These are phyloP conservation scores for Diaporthe citriasiana DNA, from an alignment of 2,329 filamentous ascomycete genomes.

Conservation along the genomic window DNA sequence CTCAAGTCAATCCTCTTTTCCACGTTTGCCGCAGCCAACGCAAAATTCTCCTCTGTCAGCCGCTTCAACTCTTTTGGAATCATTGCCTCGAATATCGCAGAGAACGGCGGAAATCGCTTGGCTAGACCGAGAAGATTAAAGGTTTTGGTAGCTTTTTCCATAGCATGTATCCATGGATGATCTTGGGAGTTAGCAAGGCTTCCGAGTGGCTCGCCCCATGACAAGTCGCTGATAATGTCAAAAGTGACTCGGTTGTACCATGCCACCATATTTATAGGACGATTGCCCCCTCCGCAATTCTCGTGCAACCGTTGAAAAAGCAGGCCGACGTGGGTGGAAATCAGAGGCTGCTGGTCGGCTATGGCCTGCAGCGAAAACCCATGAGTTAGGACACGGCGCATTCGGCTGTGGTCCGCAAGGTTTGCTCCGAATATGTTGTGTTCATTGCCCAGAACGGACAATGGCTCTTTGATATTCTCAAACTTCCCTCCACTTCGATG, in stretches of 20 bases:
- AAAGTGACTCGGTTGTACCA: slow-evolving; percentile 1
- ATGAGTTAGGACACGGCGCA: not conserved
- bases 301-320: not conserved
- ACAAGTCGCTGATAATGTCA: not conserved
- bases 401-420: not conserved
- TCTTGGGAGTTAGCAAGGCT: not conserved
- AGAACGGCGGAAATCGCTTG: not conserved
- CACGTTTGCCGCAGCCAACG: not conserved
- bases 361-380: not conserved
- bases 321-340: not conserved
- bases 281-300: not conserved
- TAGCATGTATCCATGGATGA: not conserved
- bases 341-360: not conserved
- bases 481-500: not conserved
- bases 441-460: not conserved
- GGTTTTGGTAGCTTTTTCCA: not conserved
- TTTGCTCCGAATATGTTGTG: not conserved
- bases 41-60: not conserved
- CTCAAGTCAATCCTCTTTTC: not conserved
- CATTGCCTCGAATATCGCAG: not conserved
- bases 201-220: slow-evolving; percentile 1
- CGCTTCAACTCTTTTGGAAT: not conserved
- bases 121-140: not conserved
- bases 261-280: not conserved
- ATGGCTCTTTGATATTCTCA: not conserved